Conservation (phyloP, 768 basidiomycete genomes). For the Podaxis sp. region DNA sequence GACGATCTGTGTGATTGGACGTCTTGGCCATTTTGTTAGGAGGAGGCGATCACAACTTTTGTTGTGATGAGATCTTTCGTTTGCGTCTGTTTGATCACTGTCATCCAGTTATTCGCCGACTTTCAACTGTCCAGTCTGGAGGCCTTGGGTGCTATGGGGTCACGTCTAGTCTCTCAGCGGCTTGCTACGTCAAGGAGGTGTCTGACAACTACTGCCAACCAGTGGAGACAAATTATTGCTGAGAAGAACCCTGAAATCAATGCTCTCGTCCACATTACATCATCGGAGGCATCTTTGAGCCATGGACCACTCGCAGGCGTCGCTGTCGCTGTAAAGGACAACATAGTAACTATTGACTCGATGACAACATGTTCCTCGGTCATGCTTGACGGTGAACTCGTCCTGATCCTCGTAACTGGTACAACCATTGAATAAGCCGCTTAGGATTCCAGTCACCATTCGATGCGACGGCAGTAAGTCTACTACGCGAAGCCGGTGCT, state of each 20-base stretch:
- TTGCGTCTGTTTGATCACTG: slow-evolving; percentile 11
- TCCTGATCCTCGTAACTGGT: neutral
- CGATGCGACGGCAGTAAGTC: slow-evolving; percentile 77
- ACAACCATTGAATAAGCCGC: neutral
- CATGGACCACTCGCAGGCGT: slow-evolving; percentile 33
- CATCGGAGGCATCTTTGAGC: slow-evolving; percentile 1
- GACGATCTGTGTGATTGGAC: neutral
- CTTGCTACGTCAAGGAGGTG: neutral
- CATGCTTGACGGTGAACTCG: slow-evolving; percentile 56
- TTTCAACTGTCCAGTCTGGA: neutral
- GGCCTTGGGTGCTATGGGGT: neutral
- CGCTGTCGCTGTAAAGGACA: slow-evolving; percentile 78
- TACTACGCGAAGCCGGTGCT: slow-evolving; percentile 60
- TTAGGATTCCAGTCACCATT: slow-evolving; percentile 75
- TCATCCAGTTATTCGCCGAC: neutral
- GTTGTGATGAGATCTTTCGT: slow-evolving; percentile 5
- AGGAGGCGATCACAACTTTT: neutral
- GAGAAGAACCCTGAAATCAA: slow-evolving; percentile 43
- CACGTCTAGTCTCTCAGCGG: neutral
- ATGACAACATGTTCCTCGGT: slow-evolving; percentile 74
- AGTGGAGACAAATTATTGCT: slow-evolving; percentile 27
- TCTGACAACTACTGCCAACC: slow-evolving; percentile 10
- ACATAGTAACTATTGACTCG: slow-evolving; percentile 66
- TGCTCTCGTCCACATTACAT: slow-evolving; percentile 43
- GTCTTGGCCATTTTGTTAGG: slow-evolving; percentile 3